Evolutionary conservation across 2,329 filamentous ascomycete genomes (phyloP).

Genomic region (Cercospora sp.): DNA sequence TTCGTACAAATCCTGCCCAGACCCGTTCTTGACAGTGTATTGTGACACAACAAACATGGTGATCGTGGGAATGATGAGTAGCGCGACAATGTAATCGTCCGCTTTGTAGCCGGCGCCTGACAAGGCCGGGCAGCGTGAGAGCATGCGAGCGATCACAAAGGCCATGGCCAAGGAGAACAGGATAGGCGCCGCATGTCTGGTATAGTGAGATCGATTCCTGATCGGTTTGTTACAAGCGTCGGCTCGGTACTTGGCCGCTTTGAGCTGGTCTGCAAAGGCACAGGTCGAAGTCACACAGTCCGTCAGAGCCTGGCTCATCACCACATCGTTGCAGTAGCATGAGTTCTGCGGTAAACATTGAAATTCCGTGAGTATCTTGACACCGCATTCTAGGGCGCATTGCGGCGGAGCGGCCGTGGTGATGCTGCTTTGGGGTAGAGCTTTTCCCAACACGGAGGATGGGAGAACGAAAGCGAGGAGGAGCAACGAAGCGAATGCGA

Average conservation of each 20-base stretch:
- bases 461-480: background rate
- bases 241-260: conserved; percentile 3
- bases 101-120: conserved; percentile 1
- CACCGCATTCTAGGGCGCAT: conserved; percentile 5
- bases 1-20: conserved; percentile 10
- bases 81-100: conserved; percentile 1
- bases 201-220: background rate
- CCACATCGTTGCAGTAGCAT: conserved; percentile 9
- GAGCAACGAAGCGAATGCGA: background rate
- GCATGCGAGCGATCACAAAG: conserved; percentile 6
- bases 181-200: background rate
- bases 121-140: background rate
- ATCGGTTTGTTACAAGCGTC: background rate
- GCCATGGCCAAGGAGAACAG: conserved; percentile 9
- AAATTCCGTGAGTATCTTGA: conserved; percentile 5
- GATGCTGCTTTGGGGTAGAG: background rate
- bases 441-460: background rate
- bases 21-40: conserved; percentile 15
- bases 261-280: conserved; percentile 3
- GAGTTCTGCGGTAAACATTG: conserved; percentile 3
- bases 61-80: conserved; percentile 5
- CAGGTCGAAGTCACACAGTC: background rate
- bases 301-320: background rate
- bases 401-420: background rate
- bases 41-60: conserved; percentile 24